Conservation (phyloP, 2,329 filamentous ascomycete genomes). For the Sporothrix brasiliensis region DNA sequence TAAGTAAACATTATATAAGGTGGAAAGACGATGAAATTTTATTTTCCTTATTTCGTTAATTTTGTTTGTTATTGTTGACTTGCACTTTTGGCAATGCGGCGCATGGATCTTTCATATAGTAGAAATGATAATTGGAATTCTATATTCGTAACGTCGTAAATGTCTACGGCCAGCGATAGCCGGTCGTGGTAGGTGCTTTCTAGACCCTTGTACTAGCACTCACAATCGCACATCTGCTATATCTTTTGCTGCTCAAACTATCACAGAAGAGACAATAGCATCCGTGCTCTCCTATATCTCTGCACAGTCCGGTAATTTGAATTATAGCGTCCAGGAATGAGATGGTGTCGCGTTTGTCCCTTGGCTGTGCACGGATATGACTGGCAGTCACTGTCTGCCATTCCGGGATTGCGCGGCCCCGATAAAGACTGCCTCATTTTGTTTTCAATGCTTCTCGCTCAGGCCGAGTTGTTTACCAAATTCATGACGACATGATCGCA, state of each 20-base stretch:
- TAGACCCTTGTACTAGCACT: background rate
- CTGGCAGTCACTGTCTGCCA: background rate
- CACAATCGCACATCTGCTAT: background rate
- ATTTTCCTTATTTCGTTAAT: background rate
- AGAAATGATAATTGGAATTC: conserved; percentile 25
- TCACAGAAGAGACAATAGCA: background rate
- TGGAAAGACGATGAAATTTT: background rate
- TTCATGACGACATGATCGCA: conserved; percentile 30
- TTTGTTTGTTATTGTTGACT: background rate
- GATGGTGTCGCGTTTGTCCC: background rate
- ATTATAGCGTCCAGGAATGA: background rate
- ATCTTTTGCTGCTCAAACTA: background rate
- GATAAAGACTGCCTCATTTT: background rate
- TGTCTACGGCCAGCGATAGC: background rate
- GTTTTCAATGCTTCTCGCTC: background rate
- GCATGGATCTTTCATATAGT: background rate
- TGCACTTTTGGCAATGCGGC: conserved; percentile 3
- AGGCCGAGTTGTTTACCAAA: too few species aligned
- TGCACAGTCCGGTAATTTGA: background rate
- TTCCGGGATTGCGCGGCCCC: background rate
- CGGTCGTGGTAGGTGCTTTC: background rate
- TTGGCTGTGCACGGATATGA: background rate
- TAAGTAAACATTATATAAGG: background rate
- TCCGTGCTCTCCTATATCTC: background rate
- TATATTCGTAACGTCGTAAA: conserved; percentile 28